Conservation (phyloP, 2,329 filamentous ascomycete species). For the Chaetomiaceae sp. region DNA sequence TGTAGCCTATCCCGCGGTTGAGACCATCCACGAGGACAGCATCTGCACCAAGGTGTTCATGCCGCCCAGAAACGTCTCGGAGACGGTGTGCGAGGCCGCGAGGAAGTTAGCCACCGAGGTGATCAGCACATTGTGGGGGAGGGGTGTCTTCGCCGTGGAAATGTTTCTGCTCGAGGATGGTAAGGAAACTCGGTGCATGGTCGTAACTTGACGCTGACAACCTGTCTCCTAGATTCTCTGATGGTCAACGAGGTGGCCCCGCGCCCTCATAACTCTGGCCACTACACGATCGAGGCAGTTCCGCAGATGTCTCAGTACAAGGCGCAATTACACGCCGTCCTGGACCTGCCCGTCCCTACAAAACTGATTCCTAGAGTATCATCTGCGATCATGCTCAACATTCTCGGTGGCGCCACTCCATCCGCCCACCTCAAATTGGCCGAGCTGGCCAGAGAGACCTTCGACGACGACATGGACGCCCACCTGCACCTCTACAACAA, state of each 20-base stretch:
- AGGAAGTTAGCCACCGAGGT: constrained; percentile 73
- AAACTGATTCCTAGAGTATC: constrained; percentile 53
- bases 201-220: constrained; percentile 4
- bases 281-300: constrained; percentile 91
- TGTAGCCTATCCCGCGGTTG: constrained; percentile 79
- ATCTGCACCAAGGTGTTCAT: constrained; percentile 91
- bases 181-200: constrained; percentile 24
- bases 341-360: constrained; percentile 52
- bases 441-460: constrained; percentile 39
- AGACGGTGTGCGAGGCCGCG: constrained; percentile 56
- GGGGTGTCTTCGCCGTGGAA: constrained; percentile 93
- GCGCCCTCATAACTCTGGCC: constrained; percentile 80
- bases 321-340: constrained; percentile 78
- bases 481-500: constrained; percentile 89
- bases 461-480: constrained; percentile 41
- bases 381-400: constrained; percentile 72
- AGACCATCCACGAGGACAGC: constrained; percentile 91
- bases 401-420: constrained; percentile 62
- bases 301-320: constrained; percentile 84
- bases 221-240: constrained; percentile 44
- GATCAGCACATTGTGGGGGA: constrained; percentile 72
- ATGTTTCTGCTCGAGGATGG: constrained; percentile 80
- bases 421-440: constrained; percentile 54
- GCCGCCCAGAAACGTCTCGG: constrained; percentile 66
- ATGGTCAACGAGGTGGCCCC: constrained; percentile 85